Percentiles rank a stretch among this genome's conserved stretches.
phyloP scores from a whole-genome alignment of 805 yeast genomes.

The Candida manassasensis region DNA sequence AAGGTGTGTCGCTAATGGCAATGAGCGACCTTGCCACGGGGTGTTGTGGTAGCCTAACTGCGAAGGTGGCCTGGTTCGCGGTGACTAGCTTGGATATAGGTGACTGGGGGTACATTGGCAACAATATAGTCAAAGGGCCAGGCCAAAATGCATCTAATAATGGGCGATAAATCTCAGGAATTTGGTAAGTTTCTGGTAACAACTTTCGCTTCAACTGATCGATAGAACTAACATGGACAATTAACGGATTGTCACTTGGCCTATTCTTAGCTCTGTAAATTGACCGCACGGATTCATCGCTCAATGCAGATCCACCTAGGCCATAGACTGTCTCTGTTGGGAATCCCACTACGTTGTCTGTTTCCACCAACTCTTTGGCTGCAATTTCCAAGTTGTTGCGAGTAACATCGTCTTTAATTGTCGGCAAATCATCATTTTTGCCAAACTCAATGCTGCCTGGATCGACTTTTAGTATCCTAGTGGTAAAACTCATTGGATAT shows the following conservation, averaged over 20 bases:
- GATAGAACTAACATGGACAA: constrained; percentile 79
- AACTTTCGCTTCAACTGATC: constrained; percentile 64
- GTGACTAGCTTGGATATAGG: constrained; percentile 74
- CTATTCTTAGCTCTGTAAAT: constrained; percentile 88
- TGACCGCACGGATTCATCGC: constrained; percentile 64
- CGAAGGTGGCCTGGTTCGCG: constrained; percentile 84
- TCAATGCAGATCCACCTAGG: constrained; percentile 80
- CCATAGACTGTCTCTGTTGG: constrained; percentile 99
- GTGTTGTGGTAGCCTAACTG: constrained; percentile 83
- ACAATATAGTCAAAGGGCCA: constrained; percentile 84
- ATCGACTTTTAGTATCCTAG: constrained; percentile 50
- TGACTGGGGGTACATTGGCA: constrained; percentile 51
- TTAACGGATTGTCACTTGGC: constrained; percentile 93
- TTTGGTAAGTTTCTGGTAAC: constrained; percentile 40
- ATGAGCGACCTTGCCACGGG: constrained; percentile 89
- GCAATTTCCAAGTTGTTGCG: constrained; percentile 51
- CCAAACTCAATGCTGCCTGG: constrained; percentile 48
- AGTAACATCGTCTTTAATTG: constrained; percentile 50
- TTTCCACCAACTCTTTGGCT: constrained; percentile 45
- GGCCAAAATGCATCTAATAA: constrained; percentile 84
- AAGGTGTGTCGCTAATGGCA: constrained; percentile 75
- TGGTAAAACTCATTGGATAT: constrained; percentile 13
- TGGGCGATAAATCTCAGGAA: constrained; percentile 66
- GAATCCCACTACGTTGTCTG: constrained; percentile 73
- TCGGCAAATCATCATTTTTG: constrained; percentile 36